phyloP scores from a whole-genome alignment of 257 asterid species.

The Forsythia viridissima region DNA sequence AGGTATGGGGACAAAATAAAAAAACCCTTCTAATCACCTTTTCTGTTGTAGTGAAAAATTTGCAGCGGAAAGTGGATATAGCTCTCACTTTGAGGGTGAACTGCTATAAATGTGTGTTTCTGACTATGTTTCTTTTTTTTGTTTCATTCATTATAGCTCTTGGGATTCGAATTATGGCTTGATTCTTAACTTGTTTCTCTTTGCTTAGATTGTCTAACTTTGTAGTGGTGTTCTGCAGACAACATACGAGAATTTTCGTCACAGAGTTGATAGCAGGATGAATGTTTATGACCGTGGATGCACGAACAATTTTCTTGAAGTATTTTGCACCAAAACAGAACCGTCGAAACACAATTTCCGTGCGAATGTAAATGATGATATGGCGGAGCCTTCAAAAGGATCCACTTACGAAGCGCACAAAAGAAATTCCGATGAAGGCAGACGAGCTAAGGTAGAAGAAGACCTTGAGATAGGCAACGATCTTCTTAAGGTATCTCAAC shows the following conservation, averaged over 20 bases:
- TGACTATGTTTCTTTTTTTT: not conserved
- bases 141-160: not conserved
- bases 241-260: slow-evolving; percentile 65
- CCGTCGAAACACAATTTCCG: slow-evolving; percentile 35
- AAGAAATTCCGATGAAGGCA: slow-evolving; percentile 20
- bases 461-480: slow-evolving; percentile 45
- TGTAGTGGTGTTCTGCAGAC: slow-evolving; percentile 41
- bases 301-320: slow-evolving; percentile 31
- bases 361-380: slow-evolving; percentile 28
- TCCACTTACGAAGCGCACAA: slow-evolving; percentile 13
- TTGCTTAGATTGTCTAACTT: not conserved
- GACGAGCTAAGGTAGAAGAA: slow-evolving; percentile 45
- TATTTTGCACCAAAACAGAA: slow-evolving; percentile 41
- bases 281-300: slow-evolving; percentile 42
- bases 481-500: slow-evolving; percentile 42
- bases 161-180: not conserved
- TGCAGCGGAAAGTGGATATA: too few species aligned
- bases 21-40: too few species aligned
- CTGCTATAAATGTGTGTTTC: not conserved
- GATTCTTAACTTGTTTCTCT: not conserved
- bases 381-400: slow-evolving; percentile 20
- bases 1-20: too few species aligned
- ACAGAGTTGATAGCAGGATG: slow-evolving; percentile 35
- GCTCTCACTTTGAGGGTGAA: not conserved
- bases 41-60: too few species aligned